Conservation (phyloP, 805 yeast species). For the Blastobotrys chiropterorum region DNA sequence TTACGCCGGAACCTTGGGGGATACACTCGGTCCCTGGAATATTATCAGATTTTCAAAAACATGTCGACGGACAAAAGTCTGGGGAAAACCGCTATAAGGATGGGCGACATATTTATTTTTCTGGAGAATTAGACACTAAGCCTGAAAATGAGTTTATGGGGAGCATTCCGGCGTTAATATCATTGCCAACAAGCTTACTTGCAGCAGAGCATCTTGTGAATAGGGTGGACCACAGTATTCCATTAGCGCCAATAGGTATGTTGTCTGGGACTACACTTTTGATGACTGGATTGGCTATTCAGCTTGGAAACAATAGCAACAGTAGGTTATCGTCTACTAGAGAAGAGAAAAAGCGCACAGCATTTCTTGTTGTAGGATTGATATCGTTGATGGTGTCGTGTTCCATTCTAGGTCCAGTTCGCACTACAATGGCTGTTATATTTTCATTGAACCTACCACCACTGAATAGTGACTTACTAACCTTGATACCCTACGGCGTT, state of each 20-base stretch:
- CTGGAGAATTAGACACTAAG: neutral
- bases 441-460: constrained; percentile 19
- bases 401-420: constrained; percentile 19
- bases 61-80: constrained; percentile 23
- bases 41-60: constrained; percentile 32
- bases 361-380: constrained; percentile 17
- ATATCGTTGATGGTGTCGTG: constrained; percentile 18
- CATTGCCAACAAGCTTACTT: constrained; percentile 27
- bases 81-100: neutral
- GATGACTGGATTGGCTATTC: constrained; percentile 18
- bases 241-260: constrained; percentile 13
- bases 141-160: constrained; percentile 14
- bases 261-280: constrained; percentile 22
- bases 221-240: constrained; percentile 7
- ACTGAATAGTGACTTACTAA: constrained; percentile 3
- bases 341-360: constrained; percentile 11
- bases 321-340: constrained; percentile 3
- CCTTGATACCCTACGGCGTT: constrained; percentile 11
- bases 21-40: constrained; percentile 31
- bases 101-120: neutral
- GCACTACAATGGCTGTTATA: constrained; percentile 18
- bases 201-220: constrained; percentile 20
- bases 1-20: constrained; percentile 31
- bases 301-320: constrained; percentile 13
- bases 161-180: constrained; percentile 27